Conservation (phyloP, 139 green algal species). For the Chlamydomonas eustigma region DNA sequence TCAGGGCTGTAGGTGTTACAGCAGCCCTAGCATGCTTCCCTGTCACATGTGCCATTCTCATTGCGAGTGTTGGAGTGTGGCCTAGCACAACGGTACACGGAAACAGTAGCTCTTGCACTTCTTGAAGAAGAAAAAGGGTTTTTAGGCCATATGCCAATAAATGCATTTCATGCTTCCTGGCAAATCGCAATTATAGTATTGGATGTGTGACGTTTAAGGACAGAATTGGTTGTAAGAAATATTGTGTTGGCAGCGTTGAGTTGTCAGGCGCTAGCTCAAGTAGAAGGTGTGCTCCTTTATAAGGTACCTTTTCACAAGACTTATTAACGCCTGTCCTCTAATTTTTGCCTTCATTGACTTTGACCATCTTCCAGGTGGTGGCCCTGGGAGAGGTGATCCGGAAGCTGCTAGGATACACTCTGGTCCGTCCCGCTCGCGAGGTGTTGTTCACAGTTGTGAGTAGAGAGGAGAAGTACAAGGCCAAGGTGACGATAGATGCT, state of each 20-base stretch:
- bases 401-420: conserved; percentile 61
- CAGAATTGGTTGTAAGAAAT: neutral
- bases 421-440: conserved; percentile 65
- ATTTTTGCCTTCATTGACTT: too few relatives aligned
- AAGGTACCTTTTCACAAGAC: neutral
- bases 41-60: conserved; percentile 10
- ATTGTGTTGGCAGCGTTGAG: neutral
- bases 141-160: too few relatives aligned
- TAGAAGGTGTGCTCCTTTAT: neutral
- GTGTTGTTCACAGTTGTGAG: conserved; percentile 76
- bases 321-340: too few relatives aligned
- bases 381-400: conserved; percentile 48
- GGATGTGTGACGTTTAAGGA: too few relatives aligned
- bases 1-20: conserved; percentile 24
- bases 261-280: neutral
- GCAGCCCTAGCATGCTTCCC: conserved; percentile 23
- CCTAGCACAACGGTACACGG: conserved; percentile 14
- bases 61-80: conserved; percentile 29
- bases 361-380: conserved; percentile 24
- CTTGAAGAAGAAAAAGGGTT: too few relatives aligned
- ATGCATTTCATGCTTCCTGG: too few relatives aligned
- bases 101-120: too few relatives aligned
- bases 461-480: conserved; percentile 73
- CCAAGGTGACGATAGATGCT: conserved; percentile 13
- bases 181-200: too few relatives aligned